phyloP scores from a whole-genome alignment of 352 stramenopile species.

The Globisporangium sylvaticum region DNA sequence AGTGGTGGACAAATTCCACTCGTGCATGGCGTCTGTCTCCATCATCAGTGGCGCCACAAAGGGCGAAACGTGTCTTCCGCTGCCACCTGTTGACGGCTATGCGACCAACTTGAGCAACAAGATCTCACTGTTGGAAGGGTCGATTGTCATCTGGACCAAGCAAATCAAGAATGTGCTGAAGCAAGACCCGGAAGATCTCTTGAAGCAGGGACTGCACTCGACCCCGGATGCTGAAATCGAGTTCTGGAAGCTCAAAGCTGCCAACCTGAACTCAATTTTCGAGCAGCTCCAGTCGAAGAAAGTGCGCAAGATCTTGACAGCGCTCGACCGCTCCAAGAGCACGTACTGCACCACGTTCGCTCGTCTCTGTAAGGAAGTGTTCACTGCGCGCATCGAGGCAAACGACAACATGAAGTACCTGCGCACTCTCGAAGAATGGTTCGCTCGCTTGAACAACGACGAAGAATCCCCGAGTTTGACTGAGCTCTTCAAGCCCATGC shows the following conservation, averaged over 20 bases:
- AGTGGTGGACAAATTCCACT: constrained; percentile 96
- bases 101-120: constrained; percentile 85
- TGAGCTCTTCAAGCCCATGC: constrained; percentile 96
- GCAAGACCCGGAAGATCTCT: constrained; percentile 94
- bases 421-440: constrained; percentile 95
- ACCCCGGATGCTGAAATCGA: constrained; percentile 96
- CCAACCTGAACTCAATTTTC: constrained; percentile 95
- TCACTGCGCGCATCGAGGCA: constrained; percentile 93
- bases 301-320: constrained; percentile 93
- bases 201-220: constrained; percentile 96
- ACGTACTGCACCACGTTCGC: constrained; percentile 97
- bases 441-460: constrained; percentile 93
- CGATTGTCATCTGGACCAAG: constrained; percentile 99
- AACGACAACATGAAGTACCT: constrained; percentile 99
- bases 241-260: constrained; percentile 97
- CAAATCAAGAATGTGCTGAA: constrained; percentile 99
- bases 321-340: constrained; percentile 93
- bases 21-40: constrained; percentile 93
- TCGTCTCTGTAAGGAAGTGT: constrained; percentile 96
- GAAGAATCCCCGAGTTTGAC: constrained; percentile 92
- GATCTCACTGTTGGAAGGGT: constrained; percentile 96
- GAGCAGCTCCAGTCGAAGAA: constrained; percentile 92
- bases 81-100: constrained; percentile 90
- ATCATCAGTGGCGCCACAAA: constrained; percentile 97
- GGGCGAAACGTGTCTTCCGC: constrained; percentile 94